Evolutionary conservation across 176 grass and related monocot genomes (phyloP).

Genomic region (Zoysia japonica): DNA sequence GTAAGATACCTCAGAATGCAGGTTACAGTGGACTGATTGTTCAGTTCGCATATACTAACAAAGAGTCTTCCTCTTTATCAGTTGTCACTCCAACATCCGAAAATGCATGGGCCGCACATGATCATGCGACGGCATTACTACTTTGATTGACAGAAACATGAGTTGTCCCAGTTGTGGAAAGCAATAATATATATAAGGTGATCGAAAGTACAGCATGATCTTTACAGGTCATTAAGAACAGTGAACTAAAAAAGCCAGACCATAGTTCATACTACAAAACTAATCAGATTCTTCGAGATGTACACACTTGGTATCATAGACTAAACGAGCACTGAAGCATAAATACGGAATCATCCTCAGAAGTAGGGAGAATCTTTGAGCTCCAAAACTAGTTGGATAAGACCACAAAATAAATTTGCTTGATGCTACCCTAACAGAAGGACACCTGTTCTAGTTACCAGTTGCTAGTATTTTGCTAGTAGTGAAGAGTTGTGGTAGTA

Average conservation of each 20-base stretch:
- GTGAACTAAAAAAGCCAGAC: constrained; percentile 30
- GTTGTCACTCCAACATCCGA: constrained; percentile 27
- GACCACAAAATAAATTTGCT: background rate
- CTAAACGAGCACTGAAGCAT: background rate
- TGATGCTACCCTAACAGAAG: background rate
- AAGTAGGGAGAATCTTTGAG: background rate
- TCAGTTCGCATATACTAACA: background rate
- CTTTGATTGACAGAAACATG: constrained; percentile 24
- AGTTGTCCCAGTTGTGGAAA: background rate
- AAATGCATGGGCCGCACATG: background rate
- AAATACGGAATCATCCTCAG: background rate
- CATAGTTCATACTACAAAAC: constrained; percentile 9
- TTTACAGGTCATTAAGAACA: constrained; percentile 28
- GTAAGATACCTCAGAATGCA: constrained; percentile 1
- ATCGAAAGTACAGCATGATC: constrained; percentile 1
- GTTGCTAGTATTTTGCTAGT: background rate
- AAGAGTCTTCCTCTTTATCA: background rate
- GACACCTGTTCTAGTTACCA: background rate
- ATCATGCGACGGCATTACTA: constrained; percentile 6
- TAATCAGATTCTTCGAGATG: constrained; percentile 8
- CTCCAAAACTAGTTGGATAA: background rate
- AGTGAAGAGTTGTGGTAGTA: background rate
- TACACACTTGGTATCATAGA: background rate
- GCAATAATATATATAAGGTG: background rate
- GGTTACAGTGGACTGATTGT: background rate